These are phyloP conservation scores for Tuber microsphaerosporum DNA, from an alignment of 495 filamentous ascomycete species.

Conservation along the genomic window DNA sequence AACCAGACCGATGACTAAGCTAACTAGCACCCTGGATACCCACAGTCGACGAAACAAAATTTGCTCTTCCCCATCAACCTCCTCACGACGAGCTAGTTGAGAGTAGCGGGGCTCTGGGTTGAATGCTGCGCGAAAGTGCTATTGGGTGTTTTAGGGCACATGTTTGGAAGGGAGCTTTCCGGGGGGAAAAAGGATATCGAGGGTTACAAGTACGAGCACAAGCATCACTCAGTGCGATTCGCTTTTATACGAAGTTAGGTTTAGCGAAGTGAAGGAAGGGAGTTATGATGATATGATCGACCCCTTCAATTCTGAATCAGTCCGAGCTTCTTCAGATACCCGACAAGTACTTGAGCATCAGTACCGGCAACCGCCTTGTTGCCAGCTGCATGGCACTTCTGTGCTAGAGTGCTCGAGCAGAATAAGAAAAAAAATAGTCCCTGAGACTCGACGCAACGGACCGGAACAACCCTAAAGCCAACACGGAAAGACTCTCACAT, in stretches of 20 bases:
- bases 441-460: neutral
- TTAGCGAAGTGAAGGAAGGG: neutral
- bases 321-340: neutral
- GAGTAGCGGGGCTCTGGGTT: neutral
- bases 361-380: neutral
- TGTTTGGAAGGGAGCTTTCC: neutral
- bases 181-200: neutral
- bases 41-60: neutral
- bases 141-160: neutral
- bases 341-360: neutral
- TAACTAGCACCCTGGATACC: neutral
- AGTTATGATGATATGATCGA: constrained; percentile 4
- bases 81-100: neutral
- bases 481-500: neutral
- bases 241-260: neutral
- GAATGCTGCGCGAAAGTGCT: neutral
- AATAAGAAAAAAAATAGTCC: neutral
- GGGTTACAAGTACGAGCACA: neutral
- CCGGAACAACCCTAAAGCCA: neutral
- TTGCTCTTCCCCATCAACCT: neutral
- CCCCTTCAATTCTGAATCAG: neutral
- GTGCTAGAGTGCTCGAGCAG: neutral
- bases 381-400: constrained; percentile 7
- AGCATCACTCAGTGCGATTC: neutral
- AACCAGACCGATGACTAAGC: neutral